These are phyloP conservation scores for Triticum urartu DNA, from an alignment of 176 grass and related monocot species.

Conservation along the genomic window DNA sequence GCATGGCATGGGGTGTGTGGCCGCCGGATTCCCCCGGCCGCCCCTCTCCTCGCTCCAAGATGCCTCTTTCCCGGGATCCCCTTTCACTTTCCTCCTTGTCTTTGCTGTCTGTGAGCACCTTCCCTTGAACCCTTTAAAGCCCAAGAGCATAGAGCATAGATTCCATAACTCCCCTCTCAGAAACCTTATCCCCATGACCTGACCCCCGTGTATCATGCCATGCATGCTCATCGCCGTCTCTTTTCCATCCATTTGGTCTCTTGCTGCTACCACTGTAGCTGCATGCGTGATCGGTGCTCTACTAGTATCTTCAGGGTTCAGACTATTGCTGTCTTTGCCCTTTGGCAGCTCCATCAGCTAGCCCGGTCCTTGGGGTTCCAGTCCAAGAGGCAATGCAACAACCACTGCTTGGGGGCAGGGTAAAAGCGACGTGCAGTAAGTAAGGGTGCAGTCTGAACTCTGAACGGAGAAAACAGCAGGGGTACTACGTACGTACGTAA, in stretches of 20 bases:
- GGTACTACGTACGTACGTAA: not conserved
- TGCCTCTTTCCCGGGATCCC: constrained; percentile 43
- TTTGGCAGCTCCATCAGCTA: not conserved
- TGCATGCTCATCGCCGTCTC: not conserved
- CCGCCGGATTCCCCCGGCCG: constrained; percentile 25
- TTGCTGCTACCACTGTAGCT: not conserved
- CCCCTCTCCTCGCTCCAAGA: constrained; percentile 27
- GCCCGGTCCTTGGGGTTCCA: not conserved
- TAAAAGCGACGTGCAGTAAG: not conserved
- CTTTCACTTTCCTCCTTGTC: constrained; percentile 13
- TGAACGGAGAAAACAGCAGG: not conserved
- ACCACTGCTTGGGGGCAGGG: not conserved
- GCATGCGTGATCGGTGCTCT: not conserved
- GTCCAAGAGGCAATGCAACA: not conserved
- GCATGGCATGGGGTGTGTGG: constrained; percentile 15
- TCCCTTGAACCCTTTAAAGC: constrained; percentile 37
- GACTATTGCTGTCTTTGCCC: not conserved
- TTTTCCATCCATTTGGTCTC: not conserved
- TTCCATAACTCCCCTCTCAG: constrained; percentile 12
- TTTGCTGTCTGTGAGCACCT: constrained; percentile 54
- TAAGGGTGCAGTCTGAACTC: not conserved
- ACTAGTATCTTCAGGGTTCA: not conserved
- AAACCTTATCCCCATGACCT: constrained; percentile 35
- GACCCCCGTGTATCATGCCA: not conserved
- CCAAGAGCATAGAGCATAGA: constrained; percentile 45